These are phyloP conservation scores for Teunomyces lycoperdinae DNA, from an alignment of 805 yeast species.

Conservation along the genomic window DNA sequence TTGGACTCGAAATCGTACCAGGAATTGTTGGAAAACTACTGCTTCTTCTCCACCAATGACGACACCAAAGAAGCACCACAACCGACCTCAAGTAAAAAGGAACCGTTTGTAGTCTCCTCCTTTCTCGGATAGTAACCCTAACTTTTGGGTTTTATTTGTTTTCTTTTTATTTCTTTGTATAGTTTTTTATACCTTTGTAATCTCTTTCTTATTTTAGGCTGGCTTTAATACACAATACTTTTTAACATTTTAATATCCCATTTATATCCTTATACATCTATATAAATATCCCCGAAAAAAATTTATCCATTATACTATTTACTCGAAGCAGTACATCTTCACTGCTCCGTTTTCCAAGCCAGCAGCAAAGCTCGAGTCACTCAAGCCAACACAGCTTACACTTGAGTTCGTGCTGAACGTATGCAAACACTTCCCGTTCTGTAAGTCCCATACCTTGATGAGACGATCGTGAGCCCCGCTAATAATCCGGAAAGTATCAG, in stretches of 20 bases:
- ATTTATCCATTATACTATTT: not conserved
- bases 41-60: conserved; percentile 44
- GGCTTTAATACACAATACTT: not conserved
- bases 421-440: conserved; percentile 90
- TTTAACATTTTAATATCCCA: not conserved
- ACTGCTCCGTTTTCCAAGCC: conserved; percentile 89
- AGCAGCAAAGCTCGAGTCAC: conserved; percentile 85
- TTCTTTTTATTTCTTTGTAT: not conserved
- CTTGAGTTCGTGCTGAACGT: conserved; percentile 74
- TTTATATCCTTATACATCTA: not conserved
- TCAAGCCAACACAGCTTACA: conserved; percentile 72
- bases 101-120: conserved; percentile 7
- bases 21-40: conserved; percentile 56
- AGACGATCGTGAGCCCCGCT: conserved; percentile 92
- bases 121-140: conserved; percentile 3
- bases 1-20: conserved; percentile 53
- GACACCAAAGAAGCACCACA: not conserved
- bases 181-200: not conserved
- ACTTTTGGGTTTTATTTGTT: not conserved
- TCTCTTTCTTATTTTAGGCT: not conserved
- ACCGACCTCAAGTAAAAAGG: not conserved
- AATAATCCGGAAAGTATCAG: conserved; percentile 91
- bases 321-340: conserved; percentile 78
- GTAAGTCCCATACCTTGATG: conserved; percentile 93
- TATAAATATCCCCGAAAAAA: not conserved